Conservation (phyloP, 208 protist genomes). For the Porcisia hertigi region DNA sequence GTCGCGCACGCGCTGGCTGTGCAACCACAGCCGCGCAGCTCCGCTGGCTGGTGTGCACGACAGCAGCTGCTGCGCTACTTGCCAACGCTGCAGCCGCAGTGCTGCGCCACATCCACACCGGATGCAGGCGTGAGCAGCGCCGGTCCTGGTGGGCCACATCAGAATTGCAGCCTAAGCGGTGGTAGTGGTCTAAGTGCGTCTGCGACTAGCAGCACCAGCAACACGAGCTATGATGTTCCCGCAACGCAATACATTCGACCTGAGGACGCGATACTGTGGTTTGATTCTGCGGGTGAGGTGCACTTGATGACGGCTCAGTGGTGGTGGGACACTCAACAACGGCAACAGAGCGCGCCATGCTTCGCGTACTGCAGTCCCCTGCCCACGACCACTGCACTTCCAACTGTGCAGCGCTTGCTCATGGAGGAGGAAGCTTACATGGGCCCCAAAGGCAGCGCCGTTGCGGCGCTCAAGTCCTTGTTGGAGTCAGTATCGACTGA, state of each 20-base stretch:
- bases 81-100: slow-evolving; percentile 17
- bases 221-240: slow-evolving; percentile 4
- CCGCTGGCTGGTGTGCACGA: slow-evolving; percentile 10
- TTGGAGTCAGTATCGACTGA: slow-evolving; percentile 28
- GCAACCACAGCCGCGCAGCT: slow-evolving; percentile 13
- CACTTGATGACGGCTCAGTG: slow-evolving; percentile 14
- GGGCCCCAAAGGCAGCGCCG: slow-evolving; percentile 24
- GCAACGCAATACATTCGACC: slow-evolving; percentile 31
- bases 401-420: slow-evolving; percentile 40
- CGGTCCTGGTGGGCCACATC: not conserved
- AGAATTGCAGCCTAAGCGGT: not conserved
- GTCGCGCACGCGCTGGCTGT: slow-evolving; percentile 47
- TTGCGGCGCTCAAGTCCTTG: slow-evolving; percentile 19
- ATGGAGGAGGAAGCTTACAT: slow-evolving; percentile 28
- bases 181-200: not conserved
- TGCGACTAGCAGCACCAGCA: not conserved
- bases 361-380: slow-evolving; percentile 31
- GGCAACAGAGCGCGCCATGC: slow-evolving; percentile 4
- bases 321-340: slow-evolving; percentile 22
- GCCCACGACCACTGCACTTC: slow-evolving; percentile 42
- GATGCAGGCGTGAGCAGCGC: not conserved
- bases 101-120: not conserved
- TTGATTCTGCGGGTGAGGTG: slow-evolving; percentile 17
- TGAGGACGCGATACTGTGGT: slow-evolving; percentile 30
- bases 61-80: slow-evolving; percentile 31